Evolutionary conservation across 208 protist genomes (phyloP).

Genomic region (Trypanosoma cruzi): DNA sequence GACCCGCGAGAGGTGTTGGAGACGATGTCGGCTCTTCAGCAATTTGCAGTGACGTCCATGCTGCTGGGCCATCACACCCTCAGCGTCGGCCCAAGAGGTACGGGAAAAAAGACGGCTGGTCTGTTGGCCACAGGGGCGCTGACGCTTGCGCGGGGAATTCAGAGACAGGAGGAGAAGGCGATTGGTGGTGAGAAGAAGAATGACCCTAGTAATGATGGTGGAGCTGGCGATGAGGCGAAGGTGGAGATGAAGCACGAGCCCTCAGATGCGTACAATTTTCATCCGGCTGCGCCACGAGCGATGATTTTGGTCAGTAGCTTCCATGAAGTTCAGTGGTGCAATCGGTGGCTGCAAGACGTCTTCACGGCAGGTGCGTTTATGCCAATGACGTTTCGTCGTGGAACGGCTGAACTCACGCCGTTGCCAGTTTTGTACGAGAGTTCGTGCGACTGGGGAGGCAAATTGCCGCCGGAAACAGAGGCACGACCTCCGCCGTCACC

Average conservation of each 20-base stretch:
- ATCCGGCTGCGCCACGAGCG: slow-evolving; percentile 30
- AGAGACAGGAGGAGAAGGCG: background rate
- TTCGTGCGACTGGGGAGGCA: no score
- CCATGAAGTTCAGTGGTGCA: slow-evolving; percentile 37
- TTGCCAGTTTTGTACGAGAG: slow-evolving; percentile 12
- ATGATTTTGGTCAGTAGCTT: slow-evolving; percentile 54
- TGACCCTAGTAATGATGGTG: background rate
- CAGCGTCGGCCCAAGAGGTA: slow-evolving; percentile 48
- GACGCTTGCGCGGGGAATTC: slow-evolving; percentile 7
- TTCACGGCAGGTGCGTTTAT: slow-evolving; percentile 66
- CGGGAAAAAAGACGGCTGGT: slow-evolving; percentile 60
- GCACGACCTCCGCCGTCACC: background rate
- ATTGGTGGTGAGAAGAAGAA: background rate
- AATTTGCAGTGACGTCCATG: slow-evolving; percentile 55
- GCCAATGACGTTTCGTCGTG: slow-evolving; percentile 41
- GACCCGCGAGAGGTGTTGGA: slow-evolving; percentile 6
- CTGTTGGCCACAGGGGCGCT: slow-evolving; percentile 35
- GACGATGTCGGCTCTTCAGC: slow-evolving; percentile 41
- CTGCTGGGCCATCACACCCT: slow-evolving; percentile 74
- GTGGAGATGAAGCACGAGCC: background rate
- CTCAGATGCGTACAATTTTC: background rate
- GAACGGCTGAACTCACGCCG: slow-evolving; percentile 27
- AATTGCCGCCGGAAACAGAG: background rate
- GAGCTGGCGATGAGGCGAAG: background rate
- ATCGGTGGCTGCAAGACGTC: slow-evolving; percentile 46